phyloP scores from a whole-genome alignment of 2,329 filamentous ascomycete genomes.

The Beauveria rudraprayagi region DNA sequence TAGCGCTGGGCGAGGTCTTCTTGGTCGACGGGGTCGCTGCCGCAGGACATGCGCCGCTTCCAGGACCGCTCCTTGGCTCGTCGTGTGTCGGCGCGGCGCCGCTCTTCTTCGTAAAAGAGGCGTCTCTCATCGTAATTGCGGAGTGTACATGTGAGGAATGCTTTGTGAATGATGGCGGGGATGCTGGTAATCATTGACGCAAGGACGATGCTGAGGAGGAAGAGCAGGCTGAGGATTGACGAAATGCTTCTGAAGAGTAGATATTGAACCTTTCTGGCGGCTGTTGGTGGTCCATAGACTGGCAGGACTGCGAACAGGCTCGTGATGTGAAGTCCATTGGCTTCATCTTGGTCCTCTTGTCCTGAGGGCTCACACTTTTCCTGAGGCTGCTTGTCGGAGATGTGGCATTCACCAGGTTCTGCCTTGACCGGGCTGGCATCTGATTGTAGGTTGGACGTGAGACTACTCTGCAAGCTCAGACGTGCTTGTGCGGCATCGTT shows the following conservation, averaged over 20 bases:
- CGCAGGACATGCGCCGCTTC: slow-evolving; percentile 35
- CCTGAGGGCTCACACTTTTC: not conserved
- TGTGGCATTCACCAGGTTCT: not conserved
- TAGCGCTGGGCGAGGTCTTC: slow-evolving; percentile 48
- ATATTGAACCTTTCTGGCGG: slow-evolving; percentile 58
- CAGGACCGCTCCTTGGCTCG: slow-evolving; percentile 54
- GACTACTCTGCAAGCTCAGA: not conserved
- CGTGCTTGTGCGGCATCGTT: not conserved
- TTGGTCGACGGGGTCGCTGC: slow-evolving; percentile 29
- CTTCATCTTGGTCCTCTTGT: not conserved
- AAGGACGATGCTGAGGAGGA: slow-evolving; percentile 67
- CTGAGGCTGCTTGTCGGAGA: not conserved
- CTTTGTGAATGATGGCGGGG: slow-evolving; percentile 38
- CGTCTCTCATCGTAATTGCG: slow-evolving; percentile 51
- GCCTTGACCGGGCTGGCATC: not conserved
- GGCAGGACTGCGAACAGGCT: slow-evolving; percentile 30
- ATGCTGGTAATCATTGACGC: slow-evolving; percentile 65
- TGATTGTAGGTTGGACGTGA: not conserved
- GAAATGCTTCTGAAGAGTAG: slow-evolving; percentile 57
- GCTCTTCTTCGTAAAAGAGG: slow-evolving; percentile 68
- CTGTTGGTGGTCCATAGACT: slow-evolving; percentile 71
- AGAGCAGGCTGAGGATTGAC: slow-evolving; percentile 68
- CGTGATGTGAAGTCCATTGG: not conserved
- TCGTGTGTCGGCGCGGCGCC: slow-evolving; percentile 47
- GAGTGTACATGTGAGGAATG: slow-evolving; percentile 47